These are phyloP conservation scores for Liquidambar formosana DNA, from an alignment of 164 flowering plant species.

Conservation along the genomic window DNA sequence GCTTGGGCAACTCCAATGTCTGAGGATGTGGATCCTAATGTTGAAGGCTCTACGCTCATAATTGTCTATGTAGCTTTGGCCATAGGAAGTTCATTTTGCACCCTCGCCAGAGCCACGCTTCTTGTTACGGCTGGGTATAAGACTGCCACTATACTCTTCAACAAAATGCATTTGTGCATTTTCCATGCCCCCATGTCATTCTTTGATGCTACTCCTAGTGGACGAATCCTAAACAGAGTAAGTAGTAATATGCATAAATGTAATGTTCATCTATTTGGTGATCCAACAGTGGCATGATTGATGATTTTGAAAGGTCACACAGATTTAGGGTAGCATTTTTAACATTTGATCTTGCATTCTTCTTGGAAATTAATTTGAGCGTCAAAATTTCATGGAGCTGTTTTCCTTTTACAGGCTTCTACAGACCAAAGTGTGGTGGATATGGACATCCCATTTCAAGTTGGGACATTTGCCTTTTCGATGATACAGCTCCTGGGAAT, in stretches of 20 bases:
- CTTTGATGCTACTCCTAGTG: constrained; percentile 95
- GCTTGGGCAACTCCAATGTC: constrained; percentile 88
- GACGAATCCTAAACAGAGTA: constrained; percentile 84
- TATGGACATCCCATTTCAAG: constrained; percentile 40
- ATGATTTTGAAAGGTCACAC: neutral
- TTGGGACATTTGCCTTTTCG: constrained; percentile 51
- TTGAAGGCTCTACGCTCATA: constrained; percentile 41
- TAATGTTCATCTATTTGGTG: neutral
- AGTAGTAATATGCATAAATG: constrained; percentile 16
- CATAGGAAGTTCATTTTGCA: constrained; percentile 63
- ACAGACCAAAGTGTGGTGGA: constrained; percentile 92
- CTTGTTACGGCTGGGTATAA: constrained; percentile 64
- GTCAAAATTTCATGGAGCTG: neutral
- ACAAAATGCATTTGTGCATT: constrained; percentile 73
- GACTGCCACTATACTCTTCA: constrained; percentile 74
- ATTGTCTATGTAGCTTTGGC: constrained; percentile 69
- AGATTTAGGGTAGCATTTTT: neutral
- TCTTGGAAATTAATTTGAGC: neutral
- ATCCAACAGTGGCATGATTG: neutral
- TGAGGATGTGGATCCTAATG: constrained; percentile 46
- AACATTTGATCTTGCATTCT: neutral
- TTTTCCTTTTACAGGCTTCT: constrained; percentile 61
- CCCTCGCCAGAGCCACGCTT: constrained; percentile 52
- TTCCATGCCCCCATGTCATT: constrained; percentile 97
- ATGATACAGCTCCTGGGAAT: constrained; percentile 72